These are phyloP conservation scores for Pseudogymnoascus sp. DNA, from an alignment of 2,329 filamentous ascomycete genomes.

Conservation along the genomic window DNA sequence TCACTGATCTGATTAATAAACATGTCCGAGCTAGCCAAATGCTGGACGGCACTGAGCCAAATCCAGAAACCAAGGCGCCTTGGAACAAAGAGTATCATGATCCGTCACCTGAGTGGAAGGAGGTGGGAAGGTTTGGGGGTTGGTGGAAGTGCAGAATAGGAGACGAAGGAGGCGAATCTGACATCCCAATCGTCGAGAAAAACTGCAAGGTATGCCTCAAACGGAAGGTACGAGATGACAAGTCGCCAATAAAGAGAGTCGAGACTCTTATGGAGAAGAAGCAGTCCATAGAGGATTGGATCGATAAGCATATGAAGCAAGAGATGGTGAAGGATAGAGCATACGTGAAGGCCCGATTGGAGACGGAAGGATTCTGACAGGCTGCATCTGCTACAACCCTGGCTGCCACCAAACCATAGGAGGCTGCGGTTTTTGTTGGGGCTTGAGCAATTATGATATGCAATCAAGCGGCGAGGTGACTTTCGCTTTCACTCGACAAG, in stretches of 20 bases:
- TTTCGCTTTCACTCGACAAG: background rate
- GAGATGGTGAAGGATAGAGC: background rate
- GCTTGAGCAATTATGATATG: background rate
- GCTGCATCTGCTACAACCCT: background rate
- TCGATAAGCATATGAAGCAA: background rate
- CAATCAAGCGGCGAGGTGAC: background rate
- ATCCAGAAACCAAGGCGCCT: background rate
- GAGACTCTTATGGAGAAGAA: background rate
- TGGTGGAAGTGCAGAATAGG: constrained; percentile 24
- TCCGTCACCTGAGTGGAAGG: constrained; percentile 17
- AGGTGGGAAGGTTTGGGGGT: constrained; percentile 13
- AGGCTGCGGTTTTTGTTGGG: background rate
- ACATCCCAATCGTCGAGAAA: background rate
- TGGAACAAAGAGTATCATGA: constrained; percentile 23
- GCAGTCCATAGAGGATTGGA: background rate
- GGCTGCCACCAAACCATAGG: background rate
- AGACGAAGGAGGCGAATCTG: constrained; percentile 9
- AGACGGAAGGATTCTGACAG: background rate
- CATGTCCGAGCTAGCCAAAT: constrained; percentile 15
- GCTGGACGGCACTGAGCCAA: constrained; percentile 6
- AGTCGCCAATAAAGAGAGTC: background rate
- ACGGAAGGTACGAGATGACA: background rate
- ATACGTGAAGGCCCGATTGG: background rate
- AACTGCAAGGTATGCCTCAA: background rate
- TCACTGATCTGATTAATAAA: constrained; percentile 15